Evolutionary conservation across 2,329 filamentous ascomycete genomes (phyloP).

Genomic region (Ustulina deusta): DNA sequence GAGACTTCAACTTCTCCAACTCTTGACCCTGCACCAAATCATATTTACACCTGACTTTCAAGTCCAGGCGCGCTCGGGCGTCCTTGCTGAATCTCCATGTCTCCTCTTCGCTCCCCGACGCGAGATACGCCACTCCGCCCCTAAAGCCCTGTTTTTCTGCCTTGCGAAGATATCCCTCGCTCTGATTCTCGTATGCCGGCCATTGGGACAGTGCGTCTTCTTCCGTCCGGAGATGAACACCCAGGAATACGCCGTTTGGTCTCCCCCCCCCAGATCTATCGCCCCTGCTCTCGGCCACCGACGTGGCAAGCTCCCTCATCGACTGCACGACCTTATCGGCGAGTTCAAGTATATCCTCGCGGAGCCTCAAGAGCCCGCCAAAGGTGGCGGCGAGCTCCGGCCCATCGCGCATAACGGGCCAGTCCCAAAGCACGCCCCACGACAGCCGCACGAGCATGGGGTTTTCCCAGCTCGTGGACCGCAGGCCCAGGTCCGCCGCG

Average conservation of each 20-base stretch:
- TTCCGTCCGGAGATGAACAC: conserved; percentile 61
- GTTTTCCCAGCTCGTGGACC: conserved; percentile 39
- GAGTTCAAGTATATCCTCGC: conserved; percentile 50
- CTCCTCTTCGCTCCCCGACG: conserved; percentile 59
- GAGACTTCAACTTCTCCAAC: conserved; percentile 49
- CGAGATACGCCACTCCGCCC: conserved; percentile 55
- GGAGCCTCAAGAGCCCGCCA: conserved; percentile 57
- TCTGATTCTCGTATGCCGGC: conserved; percentile 58
- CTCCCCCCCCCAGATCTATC: not conserved
- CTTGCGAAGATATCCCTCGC: conserved; percentile 53
- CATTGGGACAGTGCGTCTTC: conserved; percentile 58
- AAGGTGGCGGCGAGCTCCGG: conserved; percentile 59
- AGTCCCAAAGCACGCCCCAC: conserved; percentile 60
- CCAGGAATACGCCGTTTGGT: conserved; percentile 47
- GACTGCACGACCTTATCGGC: conserved; percentile 39
- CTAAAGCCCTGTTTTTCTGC: conserved; percentile 50
- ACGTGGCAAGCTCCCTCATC: conserved; percentile 41
- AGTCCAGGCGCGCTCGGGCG: conserved; percentile 45
- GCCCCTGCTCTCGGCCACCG: conserved; percentile 39
- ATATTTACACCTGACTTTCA: conserved; percentile 55
- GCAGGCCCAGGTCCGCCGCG: conserved; percentile 38
- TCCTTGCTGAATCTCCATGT: conserved; percentile 51
- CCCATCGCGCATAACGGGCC: conserved; percentile 59
- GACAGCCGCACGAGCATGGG: conserved; percentile 54
- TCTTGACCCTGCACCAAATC: conserved; percentile 49